These are phyloP conservation scores for Artemisia annua DNA, from an alignment of 129 eudicot genomes.

Conservation along the genomic window DNA sequence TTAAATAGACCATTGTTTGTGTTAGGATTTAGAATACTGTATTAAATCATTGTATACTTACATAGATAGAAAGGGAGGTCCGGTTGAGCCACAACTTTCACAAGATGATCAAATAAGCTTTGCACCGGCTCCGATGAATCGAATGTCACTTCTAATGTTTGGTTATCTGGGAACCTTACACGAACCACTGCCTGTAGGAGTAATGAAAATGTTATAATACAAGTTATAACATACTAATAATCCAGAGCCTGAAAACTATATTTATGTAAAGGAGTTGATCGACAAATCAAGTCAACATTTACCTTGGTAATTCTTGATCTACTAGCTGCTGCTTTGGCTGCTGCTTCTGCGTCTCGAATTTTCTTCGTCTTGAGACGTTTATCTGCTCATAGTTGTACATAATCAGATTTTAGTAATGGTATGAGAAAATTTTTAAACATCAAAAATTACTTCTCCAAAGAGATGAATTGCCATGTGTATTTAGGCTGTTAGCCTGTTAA, in stretches of 20 bases:
- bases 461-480: not conserved
- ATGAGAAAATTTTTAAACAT: not conserved
- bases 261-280: not conserved
- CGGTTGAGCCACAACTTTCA: constrained; percentile 64
- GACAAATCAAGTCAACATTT: constrained; percentile 8
- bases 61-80: constrained; percentile 75
- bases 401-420: not conserved
- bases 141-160: constrained; percentile 74
- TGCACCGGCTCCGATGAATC: constrained; percentile 87
- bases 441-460: not conserved
- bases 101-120: constrained; percentile 66
- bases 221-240: constrained; percentile 6
- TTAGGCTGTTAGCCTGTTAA: not conserved
- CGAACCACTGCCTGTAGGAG: constrained; percentile 68
- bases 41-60: constrained; percentile 37
- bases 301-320: constrained; percentile 82
- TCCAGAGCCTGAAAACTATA: not conserved
- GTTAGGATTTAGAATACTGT: not conserved
- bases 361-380: constrained; percentile 81
- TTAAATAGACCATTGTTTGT: not conserved
- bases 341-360: constrained; percentile 81
- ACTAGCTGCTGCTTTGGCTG: constrained; percentile 82
- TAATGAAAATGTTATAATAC: not conserved
- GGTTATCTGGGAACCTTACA: constrained; percentile 87
- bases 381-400: constrained; percentile 42